A percentile compares a stretch with the other conserved stretches of the same genome.
Evolutionary conservation across 176 grass and related monocot species (phyloP).

Genomic region (Dendrocalamus sinicus): DNA sequence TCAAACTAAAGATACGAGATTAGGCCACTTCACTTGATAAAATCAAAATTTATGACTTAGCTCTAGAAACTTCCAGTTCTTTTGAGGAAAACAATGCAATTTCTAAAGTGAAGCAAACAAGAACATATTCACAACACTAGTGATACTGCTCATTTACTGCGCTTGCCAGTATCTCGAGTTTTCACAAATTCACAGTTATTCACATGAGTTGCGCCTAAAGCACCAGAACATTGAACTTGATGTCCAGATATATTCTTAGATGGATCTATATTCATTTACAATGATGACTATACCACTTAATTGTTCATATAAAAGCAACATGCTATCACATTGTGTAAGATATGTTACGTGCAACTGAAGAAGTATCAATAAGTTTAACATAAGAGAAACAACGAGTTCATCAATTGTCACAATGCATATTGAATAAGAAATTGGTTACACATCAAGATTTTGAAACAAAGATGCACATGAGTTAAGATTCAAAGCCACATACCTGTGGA

Average conservation of each 20-base stretch:
- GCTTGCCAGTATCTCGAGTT: neutral
- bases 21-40: slow-evolving; percentile 6
- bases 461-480: slow-evolving; percentile 31
- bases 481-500: slow-evolving; percentile 66
- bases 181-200: neutral
- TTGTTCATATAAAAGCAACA: slow-evolving; percentile 13
- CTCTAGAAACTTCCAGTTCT: slow-evolving; percentile 10
- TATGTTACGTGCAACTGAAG: neutral
- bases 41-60: neutral
- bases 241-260: neutral
- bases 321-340: neutral
- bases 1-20: slow-evolving; percentile 13
- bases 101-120: slow-evolving; percentile 5
- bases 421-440: neutral
- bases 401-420: neutral
- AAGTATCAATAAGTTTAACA: slow-evolving; percentile 1
- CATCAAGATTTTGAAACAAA: slow-evolving; percentile 32
- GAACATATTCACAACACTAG: slow-evolving; percentile 17
- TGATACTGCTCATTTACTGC: neutral
- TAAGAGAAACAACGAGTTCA: neutral
- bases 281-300: neutral
- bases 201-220: neutral
- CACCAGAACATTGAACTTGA: neutral
- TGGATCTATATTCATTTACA: slow-evolving; percentile 1
- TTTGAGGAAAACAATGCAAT: neutral